Evolutionary conservation across 2,329 filamentous ascomycete genomes (phyloP), one percentile per base, ranked within the genome.

Genomic region (Trichoderma afroharzianum): DNA sequence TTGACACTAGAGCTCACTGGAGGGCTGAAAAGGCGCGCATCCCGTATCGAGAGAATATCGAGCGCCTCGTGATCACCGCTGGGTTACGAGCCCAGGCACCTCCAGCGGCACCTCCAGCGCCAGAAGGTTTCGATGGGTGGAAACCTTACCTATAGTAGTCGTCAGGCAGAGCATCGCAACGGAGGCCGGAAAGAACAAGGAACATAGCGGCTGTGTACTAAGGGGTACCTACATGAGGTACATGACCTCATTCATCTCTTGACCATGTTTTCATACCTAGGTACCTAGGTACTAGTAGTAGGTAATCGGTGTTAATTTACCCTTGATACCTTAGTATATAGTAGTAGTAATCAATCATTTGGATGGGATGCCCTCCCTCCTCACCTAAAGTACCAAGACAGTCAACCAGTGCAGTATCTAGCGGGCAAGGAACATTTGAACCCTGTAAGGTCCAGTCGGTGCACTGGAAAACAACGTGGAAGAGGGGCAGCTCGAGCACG

Each of bases 141-240:
- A 69, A 69, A 69, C 66, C 57, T 69, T 59, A n/a, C n/a, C n/a
- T n/a, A n/a, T n/a, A n/a, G n/a, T n/a, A 14, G 57, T 53, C n/a
- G 47, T 24, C 47, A 53, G 47, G 47, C 33, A 33, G 11, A 36
- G 33, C 33, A 36, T 14, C 33, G 36, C 36, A 39, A 18, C 36
- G 36, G 36, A 12, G 36, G 36, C 36, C 36, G 36, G 15, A 39
- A 18, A 39, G 36, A 1, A 39, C 36, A 12, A 39, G 36, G 43
- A 50, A 63, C 62, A 53, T 30, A 28, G 62, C 39, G 39, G 33
- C 26, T 30, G 62, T 63, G 62, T 32, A n/a, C n/a, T n/a, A n/a
- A 47, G 26, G 43, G 24, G 43, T 53, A 64, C 62, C 32, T 32
- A 21, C n/a, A 26, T 3, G 26, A 26, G 26, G 26, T 63, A 64